A percentile compares a stretch with the other conserved stretches of the same genome.
Evolutionary conservation across 371 early-diverging fungal genomes (phyloP).

Genomic region (Mucor indicus): DNA sequence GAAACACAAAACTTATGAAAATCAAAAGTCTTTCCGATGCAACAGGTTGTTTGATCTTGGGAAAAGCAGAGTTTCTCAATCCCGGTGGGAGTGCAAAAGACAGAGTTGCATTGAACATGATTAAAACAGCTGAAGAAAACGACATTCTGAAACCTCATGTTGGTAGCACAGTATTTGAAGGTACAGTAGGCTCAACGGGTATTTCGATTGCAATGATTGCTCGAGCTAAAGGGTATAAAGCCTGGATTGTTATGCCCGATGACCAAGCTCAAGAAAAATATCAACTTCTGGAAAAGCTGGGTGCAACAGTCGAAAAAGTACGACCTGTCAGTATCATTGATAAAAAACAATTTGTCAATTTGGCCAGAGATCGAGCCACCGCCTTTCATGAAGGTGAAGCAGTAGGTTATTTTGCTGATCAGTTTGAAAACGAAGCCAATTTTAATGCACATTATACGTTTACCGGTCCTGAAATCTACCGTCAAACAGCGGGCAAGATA

Average conservation of each 20-base stretch:
- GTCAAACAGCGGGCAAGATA: slow-evolving; percentile 66
- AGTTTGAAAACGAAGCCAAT: slow-evolving; percentile 92
- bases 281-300: slow-evolving; percentile 74
- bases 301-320: slow-evolving; percentile 91
- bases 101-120: slow-evolving; percentile 85
- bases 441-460: slow-evolving; percentile 73
- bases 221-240: slow-evolving; percentile 82
- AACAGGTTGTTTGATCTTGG: slow-evolving; percentile 83
- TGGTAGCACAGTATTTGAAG: slow-evolving; percentile 87
- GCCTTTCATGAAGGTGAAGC: slow-evolving; percentile 48
- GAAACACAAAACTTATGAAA: slow-evolving; percentile 87
- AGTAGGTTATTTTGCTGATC: slow-evolving; percentile 73
- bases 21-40: slow-evolving; percentile 82
- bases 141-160: slow-evolving; percentile 63
- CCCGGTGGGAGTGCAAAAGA: slow-evolving; percentile 95
- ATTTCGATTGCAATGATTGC: slow-evolving; percentile 84
- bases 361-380: slow-evolving; percentile 76
- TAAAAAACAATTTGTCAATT: slow-evolving; percentile 86
- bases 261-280: slow-evolving; percentile 92
- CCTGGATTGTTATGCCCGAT: slow-evolving; percentile 95
- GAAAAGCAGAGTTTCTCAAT: slow-evolving; percentile 75
- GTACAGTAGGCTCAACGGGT: slow-evolving; percentile 89
- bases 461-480: slow-evolving; percentile 90
- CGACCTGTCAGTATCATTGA: slow-evolving; percentile 93
- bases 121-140: slow-evolving; percentile 72